Base-by-base conservation (phyloP, 129 eudicot species). In the Helianthus annuus region DNA sequence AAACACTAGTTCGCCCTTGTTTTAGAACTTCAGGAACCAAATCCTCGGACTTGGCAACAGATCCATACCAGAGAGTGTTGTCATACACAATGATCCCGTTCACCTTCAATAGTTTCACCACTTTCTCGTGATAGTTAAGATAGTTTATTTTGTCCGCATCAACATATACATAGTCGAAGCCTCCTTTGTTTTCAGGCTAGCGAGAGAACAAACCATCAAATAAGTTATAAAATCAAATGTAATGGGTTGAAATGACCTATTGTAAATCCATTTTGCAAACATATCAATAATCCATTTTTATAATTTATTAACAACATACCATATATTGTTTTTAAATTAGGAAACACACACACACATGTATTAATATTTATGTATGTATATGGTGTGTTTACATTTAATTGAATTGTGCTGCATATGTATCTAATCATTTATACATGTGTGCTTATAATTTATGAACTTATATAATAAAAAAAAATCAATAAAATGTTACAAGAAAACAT, bases 51-150 rank as follows among this genome's bases (percentile, higher is more conserved):
- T 66, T 57, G 1, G 70, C 88, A 7, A 88, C 94, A 0, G 76
- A 10, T 17, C 89, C 94, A 3, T 54, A 36, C 87, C 88, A 82
- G 0, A 88, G 86, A 0, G 90, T 85, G 84, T 88, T 88, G 64
- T 88, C 95, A n/a, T 88, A 88, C 13, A 66, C 85, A n/a, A 85
- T 73, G 9, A 85, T 14, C 17, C 88, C 91, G 4, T 87, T 89
- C 4, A 80, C 76, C 74, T 85, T 88, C 73, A 88, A 19, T n/a
- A 88, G 76, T 34, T 83, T 79, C 77, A 83, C 10, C 40, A 85
- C 17, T 73, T 63, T 66, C 72, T 88, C 91, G 7, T 88, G 91
- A 48, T 88, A 88, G 10, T 85, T 83, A 58, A 44, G 12, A 52
- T 83, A 81, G 62, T 81, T 85, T 2, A 1, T 14, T 70, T 88